Base-by-base conservation (phyloP, 2,329 filamentous ascomycete species). In the Pseudonectria buxi region DNA sequence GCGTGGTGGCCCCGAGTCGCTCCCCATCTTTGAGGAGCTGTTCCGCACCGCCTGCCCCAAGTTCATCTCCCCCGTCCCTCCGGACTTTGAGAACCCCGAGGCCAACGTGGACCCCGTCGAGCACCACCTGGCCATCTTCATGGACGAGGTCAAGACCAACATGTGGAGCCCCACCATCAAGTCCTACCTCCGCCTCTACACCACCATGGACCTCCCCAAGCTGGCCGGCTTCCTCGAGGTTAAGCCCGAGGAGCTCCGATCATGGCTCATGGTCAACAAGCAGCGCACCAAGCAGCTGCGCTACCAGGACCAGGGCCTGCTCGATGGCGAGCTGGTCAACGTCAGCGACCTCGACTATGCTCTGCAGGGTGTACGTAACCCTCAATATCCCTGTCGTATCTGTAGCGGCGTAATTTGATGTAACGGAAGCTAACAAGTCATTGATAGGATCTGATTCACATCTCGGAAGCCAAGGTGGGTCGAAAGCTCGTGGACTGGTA, bases 61-160 rank as follows among this genome's bases (percentile, higher is more conserved):
- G 73, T 98, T 98, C 76, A 98, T 98, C 76, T 94, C 84, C 44
- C 92, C 92, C 33, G 92, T 92, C 13, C 87, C 89, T 39, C 92
- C 92, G 35, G 89, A 98, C 70, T 98, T 98, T 64, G 92, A 96
- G 61, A 90, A 94, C 76, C 88, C 92, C 45, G 81, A 89, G 65
- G 69, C 89, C 68, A 98, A 98, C 73, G 75, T 96, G 55, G 92
- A 98, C 69, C 92, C 92, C 28, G 79, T 95, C 49, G 90, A 98
- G 71, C 92, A 98, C 74, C 90, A 98, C 68, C 80, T 95, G 47
- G 75, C 85, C 55, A 84, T 98, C 68, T 98, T 98, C 75, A 96
- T 98, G 90, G 89, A 95, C 53, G 92, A 98, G 72, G 90, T 98
- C 65, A 95, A 94, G 80, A 95, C 87, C 68, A 96, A 94, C 68